These are phyloP conservation scores for Chlorella sorokiniana DNA, from an alignment of 139 green algal genomes.

Conservation along the genomic window DNA sequence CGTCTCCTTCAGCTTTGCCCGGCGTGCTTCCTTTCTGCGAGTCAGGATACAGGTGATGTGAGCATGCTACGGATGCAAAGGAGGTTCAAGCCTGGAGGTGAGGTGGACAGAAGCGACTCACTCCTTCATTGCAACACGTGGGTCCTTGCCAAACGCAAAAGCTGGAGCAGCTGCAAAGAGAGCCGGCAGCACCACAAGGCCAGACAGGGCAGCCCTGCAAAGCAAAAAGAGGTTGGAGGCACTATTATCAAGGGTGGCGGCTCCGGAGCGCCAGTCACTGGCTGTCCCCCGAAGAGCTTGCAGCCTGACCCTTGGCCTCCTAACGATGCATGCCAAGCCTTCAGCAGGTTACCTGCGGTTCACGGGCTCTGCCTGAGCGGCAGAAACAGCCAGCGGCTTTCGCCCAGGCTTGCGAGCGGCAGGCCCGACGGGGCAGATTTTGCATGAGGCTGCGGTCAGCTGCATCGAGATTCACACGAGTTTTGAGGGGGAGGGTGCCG, in stretches of 20 bases:
- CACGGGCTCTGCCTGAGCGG: background rate
- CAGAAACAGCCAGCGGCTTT: too few species aligned
- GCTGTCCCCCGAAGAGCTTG: too few species aligned
- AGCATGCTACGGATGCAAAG: background rate
- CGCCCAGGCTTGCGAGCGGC: too few species aligned
- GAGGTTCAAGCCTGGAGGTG: background rate
- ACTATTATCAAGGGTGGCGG: background rate
- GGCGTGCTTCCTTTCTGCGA: slow-evolving; percentile 21
- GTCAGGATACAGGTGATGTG: background rate
- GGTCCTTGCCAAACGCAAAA: slow-evolving; percentile 32
- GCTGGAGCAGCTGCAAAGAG: slow-evolving; percentile 13
- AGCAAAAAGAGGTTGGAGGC: background rate
- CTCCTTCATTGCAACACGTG: slow-evolving; percentile 6
- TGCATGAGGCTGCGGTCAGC: too few species aligned
- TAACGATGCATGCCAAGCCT: too few species aligned
- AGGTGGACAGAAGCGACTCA: slow-evolving; percentile 5
- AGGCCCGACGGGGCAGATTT: too few species aligned
- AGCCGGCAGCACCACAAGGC: slow-evolving; percentile 1
- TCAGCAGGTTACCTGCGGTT: slow-evolving; percentile 21
- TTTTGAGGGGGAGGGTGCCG: too few species aligned
- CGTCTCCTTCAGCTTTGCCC: slow-evolving; percentile 15
- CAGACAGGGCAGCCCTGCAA: slow-evolving; percentile 1
- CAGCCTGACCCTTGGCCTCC: too few species aligned
- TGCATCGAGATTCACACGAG: too few species aligned
- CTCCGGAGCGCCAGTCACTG: too few species aligned